These are phyloP conservation scores for Colletotrichum filicis DNA, from an alignment of 2,329 filamentous ascomycete species.

Conservation along the genomic window DNA sequence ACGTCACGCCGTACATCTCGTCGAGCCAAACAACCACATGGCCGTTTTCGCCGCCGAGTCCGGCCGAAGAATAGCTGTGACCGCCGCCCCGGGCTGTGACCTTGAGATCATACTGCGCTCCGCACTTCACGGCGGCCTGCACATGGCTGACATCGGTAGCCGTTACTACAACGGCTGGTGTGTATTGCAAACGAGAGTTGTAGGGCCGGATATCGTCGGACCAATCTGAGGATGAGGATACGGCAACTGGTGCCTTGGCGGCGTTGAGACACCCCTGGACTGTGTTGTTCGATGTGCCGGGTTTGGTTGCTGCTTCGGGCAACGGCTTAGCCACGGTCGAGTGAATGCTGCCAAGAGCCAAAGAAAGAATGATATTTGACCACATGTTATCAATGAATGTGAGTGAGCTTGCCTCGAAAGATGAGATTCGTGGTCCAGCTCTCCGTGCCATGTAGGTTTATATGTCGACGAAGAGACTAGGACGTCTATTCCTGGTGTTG, in stretches of 20 bases:
- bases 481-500: background rate
- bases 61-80: conserved; percentile 62
- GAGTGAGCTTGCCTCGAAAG: background rate
- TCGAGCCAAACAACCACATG: conserved; percentile 59
- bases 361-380: background rate
- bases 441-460: background rate
- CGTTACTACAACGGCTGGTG: conserved; percentile 55
- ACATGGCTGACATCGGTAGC: conserved; percentile 55
- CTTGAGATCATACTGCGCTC: conserved; percentile 51
- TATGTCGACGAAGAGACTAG: background rate
- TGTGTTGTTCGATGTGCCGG: conserved; percentile 14
- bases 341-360: background rate
- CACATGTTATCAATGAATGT: conserved; percentile 1
- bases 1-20: conserved; percentile 53
- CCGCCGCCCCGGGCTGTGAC: conserved; percentile 62
- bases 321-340: conserved; percentile 13
- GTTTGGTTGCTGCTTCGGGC: background rate
- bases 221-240: conserved; percentile 35
- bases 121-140: conserved; percentile 58
- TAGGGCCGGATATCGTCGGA: conserved; percentile 40
- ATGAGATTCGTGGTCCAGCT: background rate
- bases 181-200: conserved; percentile 47
- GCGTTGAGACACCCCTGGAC: conserved; percentile 39
- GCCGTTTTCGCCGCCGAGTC: conserved; percentile 60
- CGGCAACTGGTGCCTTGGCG: conserved; percentile 37